Percentiles rank a stretch among this genome's conserved stretches.
phyloP scores from a whole-genome alignment of 2,329 filamentous ascomycete species.

The Penicillium sp. region DNA sequence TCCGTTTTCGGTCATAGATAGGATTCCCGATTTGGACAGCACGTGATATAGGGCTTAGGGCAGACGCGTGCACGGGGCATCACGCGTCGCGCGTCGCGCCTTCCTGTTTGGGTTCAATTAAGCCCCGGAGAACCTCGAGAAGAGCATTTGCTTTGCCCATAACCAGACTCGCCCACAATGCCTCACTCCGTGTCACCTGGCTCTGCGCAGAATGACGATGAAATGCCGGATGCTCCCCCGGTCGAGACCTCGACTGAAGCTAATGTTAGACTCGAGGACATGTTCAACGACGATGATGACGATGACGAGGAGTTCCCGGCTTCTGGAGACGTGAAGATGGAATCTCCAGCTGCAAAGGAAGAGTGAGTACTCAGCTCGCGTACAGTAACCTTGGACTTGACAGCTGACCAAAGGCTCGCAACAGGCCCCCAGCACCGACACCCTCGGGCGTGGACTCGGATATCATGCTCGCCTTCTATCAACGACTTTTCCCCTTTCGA shows the following conservation, averaged over 20 bases:
- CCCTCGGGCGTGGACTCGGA: slow-evolving; percentile 67
- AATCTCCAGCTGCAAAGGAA: slow-evolving; percentile 39
- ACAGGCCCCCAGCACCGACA: slow-evolving; percentile 38
- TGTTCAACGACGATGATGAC: slow-evolving; percentile 57
- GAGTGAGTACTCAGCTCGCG: slow-evolving; percentile 34
- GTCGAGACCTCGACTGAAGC: slow-evolving; percentile 19
- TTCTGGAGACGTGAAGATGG: slow-evolving; percentile 50
- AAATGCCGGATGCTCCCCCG: slow-evolving; percentile 45
- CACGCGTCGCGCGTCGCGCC: slow-evolving; percentile 27
- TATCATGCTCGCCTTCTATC: slow-evolving; percentile 90
- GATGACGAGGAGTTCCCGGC: slow-evolving; percentile 57
- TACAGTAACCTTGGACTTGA: slow-evolving; percentile 5
- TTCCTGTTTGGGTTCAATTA: slow-evolving; percentile 25
- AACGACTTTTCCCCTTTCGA: slow-evolving; percentile 91
- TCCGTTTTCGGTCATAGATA: slow-evolving; percentile 14
- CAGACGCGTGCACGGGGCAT: slow-evolving; percentile 14
- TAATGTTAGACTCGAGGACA: slow-evolving; percentile 54
- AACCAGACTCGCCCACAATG: slow-evolving; percentile 26
- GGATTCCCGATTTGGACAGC: neutral
- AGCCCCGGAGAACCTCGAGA: neutral
- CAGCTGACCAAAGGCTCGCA: slow-evolving; percentile 17
- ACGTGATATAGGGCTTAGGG: slow-evolving; percentile 29
- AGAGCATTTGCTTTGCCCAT: slow-evolving; percentile 1
- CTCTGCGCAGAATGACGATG: slow-evolving; percentile 41
- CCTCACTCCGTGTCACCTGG: slow-evolving; percentile 43